These are phyloP conservation scores for Barnettozyma vustinii DNA, from an alignment of 805 yeast genomes.

Conservation along the genomic window DNA sequence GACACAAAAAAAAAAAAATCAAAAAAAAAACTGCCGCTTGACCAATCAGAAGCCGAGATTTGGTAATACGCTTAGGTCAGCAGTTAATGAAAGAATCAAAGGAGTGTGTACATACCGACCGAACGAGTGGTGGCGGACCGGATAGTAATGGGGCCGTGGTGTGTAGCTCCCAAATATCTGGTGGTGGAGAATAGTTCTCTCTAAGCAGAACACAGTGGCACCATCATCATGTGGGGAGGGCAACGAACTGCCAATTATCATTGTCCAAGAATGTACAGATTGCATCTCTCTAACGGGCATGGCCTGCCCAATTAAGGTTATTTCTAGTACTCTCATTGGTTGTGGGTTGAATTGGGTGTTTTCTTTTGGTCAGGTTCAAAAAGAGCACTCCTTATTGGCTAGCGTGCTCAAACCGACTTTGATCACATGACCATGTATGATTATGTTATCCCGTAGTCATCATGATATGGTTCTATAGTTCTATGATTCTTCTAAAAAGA, in stretches of 20 bases:
- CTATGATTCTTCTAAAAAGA: too few species aligned
- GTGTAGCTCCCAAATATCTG: neutral
- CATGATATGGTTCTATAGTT: too few species aligned
- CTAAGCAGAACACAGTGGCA: neutral
- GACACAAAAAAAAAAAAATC: neutral
- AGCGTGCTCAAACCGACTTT: neutral
- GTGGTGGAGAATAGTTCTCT: neutral
- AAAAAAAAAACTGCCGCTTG: neutral
- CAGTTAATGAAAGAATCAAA: too few species aligned
- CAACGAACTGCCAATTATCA: neutral
- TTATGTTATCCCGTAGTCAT: too few species aligned
- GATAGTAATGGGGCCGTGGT: neutral
- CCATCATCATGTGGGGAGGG: neutral
- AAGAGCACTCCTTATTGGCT: neutral
- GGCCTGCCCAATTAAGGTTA: neutral
- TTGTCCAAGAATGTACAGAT: neutral
- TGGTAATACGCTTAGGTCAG: constrained; percentile 4
- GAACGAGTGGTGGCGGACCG: neutral
- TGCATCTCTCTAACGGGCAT: neutral
- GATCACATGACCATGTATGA: neutral
- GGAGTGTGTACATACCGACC: too few species aligned
- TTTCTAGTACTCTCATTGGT: neutral
- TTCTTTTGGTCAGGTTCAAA: neutral
- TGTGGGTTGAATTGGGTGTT: neutral
- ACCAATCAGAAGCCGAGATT: constrained; percentile 3